Conservation (phyloP, 371 early-diverging fungal genomes). For the Syncephalastrum sp. region DNA sequence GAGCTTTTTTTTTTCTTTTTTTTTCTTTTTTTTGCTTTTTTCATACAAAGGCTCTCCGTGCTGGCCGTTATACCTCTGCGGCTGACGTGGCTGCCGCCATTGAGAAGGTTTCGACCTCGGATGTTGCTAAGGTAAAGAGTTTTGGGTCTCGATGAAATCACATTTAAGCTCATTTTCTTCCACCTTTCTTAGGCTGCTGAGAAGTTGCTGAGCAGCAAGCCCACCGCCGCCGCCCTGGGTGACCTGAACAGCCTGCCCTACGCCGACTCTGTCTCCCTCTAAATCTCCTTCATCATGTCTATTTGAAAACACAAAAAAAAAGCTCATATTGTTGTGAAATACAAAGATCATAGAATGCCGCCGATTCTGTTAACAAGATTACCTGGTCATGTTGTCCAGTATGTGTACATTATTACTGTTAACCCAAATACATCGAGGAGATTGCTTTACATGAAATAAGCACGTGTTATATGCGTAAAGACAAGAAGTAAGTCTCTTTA, state of each 20-base stretch:
- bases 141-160: background rate
- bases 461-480: no score
- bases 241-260: slow-evolving; percentile 79
- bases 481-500: no score
- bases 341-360: no score
- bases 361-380: no score
- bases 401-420: no score
- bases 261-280: slow-evolving; percentile 75
- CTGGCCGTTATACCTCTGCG: slow-evolving; percentile 47
- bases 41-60: slow-evolving; percentile 39
- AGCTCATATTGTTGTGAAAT: no score
- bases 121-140: slow-evolving; percentile 55
- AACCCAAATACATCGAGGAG: no score
- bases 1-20: background rate
- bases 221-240: slow-evolving; percentile 81
- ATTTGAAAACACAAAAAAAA: no score
- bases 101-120: slow-evolving; percentile 64
- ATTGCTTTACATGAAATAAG: no score
- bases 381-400: no score
- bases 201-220: slow-evolving; percentile 69
- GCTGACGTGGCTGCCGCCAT: slow-evolving; percentile 54
- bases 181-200: slow-evolving; percentile 54
- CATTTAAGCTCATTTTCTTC: background rate
- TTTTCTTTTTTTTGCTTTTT: background rate
- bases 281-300: slow-evolving; percentile 16